These are phyloP conservation scores for Neonectria ditissima DNA, from an alignment of 2,329 filamentous ascomycete species.

Conservation along the genomic window DNA sequence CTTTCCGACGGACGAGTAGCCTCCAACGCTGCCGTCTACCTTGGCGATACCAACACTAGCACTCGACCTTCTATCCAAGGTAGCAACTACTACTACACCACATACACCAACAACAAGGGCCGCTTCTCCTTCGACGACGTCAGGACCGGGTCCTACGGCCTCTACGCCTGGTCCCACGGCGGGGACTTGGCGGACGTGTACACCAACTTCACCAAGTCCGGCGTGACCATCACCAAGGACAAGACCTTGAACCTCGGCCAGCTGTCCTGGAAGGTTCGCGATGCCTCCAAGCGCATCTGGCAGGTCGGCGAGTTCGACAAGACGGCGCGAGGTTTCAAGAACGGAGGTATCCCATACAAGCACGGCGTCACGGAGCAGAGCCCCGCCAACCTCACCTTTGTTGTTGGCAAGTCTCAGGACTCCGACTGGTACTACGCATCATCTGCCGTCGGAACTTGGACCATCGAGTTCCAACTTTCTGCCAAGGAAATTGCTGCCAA, in stretches of 20 bases:
- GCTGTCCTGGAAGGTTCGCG: conserved; percentile 19
- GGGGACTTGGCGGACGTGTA: conserved; percentile 29
- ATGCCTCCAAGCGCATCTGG: conserved; percentile 24
- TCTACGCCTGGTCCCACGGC: conserved; percentile 25
- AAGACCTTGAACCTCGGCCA: conserved; percentile 22
- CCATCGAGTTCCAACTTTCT: conserved; percentile 25
- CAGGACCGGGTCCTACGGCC: conserved; percentile 21
- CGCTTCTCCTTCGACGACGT: conserved; percentile 26
- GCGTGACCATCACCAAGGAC: conserved; percentile 21
- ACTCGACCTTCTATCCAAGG: conserved; percentile 35
- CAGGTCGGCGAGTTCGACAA: conserved; percentile 31
- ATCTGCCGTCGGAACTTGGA: conserved; percentile 26
- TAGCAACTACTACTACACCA: conserved; percentile 33
- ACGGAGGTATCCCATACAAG: conserved; percentile 26
- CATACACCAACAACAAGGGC: conserved; percentile 28
- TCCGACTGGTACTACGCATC: conserved; percentile 31
- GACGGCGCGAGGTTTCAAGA: conserved; percentile 28
- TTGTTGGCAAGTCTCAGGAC: conserved; percentile 23
- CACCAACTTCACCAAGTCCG: conserved; percentile 29
- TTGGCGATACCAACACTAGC: conserved; percentile 18
- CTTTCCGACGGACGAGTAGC: conserved; percentile 28
- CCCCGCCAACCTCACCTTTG: conserved; percentile 28
- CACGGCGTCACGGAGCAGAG: conserved; percentile 27
- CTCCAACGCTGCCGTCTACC: conserved; percentile 24
- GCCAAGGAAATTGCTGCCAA: conserved; percentile 18